Conservation (phyloP, 441 rosid species). For the Populus hybrid region DNA sequence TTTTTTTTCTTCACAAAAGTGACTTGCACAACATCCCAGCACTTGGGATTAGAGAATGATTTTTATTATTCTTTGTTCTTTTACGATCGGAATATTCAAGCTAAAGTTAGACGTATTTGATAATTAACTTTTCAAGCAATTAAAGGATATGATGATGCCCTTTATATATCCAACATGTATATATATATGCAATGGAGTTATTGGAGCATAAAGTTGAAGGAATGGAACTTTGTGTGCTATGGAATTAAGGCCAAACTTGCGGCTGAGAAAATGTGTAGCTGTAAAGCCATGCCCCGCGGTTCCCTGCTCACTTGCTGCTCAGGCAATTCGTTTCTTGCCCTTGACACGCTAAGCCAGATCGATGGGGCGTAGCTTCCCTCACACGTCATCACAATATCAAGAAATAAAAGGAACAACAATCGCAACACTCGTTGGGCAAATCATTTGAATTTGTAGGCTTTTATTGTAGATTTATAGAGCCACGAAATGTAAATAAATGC, state of each 20-base stretch:
- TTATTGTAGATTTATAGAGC: too few relatives aligned
- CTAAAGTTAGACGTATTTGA: background rate
- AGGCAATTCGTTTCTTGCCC: background rate
- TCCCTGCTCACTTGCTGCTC: background rate
- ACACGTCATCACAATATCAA: background rate
- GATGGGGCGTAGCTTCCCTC: background rate
- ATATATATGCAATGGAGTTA: too few relatives aligned
- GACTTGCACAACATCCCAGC: background rate
- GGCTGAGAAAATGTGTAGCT: background rate
- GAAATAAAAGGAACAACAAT: background rate
- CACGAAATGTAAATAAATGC: too few relatives aligned
- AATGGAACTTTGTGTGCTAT: constrained; percentile 11
- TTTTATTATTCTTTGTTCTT: too few relatives aligned
- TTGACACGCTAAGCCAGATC: background rate
- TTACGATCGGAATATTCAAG: background rate
- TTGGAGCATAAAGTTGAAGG: background rate
- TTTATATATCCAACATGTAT: background rate
- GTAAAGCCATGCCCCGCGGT: background rate
- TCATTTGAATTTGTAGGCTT: too few relatives aligned
- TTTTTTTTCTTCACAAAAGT: too few relatives aligned
- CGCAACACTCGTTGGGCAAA: background rate
- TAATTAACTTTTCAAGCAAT: constrained; percentile 28
- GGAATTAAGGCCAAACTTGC: background rate
- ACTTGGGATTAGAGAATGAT: too few relatives aligned
- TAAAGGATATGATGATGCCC: constrained; percentile 15